Evolutionary conservation across 2,329 filamentous ascomycete species (phyloP).

Genomic region (Claviceps paspali): DNA sequence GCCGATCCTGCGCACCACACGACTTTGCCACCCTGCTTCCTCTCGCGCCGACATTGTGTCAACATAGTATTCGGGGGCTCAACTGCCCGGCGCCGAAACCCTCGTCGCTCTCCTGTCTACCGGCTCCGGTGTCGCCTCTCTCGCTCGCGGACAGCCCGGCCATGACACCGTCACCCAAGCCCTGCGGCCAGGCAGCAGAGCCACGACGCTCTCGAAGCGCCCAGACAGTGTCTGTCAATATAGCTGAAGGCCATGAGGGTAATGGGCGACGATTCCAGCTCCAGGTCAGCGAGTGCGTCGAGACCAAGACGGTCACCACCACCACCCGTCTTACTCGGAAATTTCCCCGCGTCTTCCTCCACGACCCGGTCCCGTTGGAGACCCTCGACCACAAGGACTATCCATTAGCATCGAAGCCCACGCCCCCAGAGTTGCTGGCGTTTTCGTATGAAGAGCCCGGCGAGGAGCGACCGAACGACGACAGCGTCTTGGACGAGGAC

Average conservation of each 20-base stretch:
- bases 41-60: not conserved
- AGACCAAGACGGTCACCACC: conserved; percentile 66
- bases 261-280: conserved; percentile 32
- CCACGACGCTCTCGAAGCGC: conserved; percentile 18
- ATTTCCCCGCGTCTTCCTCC: conserved; percentile 74
- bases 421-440: conserved; percentile 61
- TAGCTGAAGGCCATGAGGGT: conserved; percentile 24
- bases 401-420: conserved; percentile 69
- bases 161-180: conserved; percentile 24
- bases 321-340: conserved; percentile 77
- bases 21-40: not conserved
- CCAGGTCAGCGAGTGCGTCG: conserved; percentile 48
- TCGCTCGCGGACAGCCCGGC: conserved; percentile 5
- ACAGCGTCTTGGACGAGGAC: conserved; percentile 12
- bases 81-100: conserved; percentile 3
- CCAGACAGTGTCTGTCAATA: conserved; percentile 32
- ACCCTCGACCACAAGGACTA: conserved; percentile 79
- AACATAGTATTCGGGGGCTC: not conserved
- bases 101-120: conserved; percentile 4
- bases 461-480: conserved; percentile 10
- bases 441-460: conserved; percentile 55
- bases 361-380: conserved; percentile 52
- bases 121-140: conserved; percentile 5
- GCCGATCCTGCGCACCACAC: not conserved
- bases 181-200: conserved; percentile 21